Base-by-base conservation (phyloP, 495 filamentous ascomycete species). In the Xylaria sp. region DNA sequence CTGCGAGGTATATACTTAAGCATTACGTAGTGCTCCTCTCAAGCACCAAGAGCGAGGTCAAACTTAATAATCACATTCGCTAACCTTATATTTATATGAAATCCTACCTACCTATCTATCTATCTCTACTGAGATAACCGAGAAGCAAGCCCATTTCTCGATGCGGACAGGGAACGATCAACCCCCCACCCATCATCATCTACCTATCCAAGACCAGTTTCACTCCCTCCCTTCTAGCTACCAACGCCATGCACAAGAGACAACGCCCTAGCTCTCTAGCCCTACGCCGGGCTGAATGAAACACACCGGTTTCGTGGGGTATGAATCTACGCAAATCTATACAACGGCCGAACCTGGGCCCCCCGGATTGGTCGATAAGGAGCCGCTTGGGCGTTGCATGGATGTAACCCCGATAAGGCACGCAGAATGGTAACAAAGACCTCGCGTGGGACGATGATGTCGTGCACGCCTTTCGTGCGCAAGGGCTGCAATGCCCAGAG, bases 321-420 rank as follows among this genome's bases (percentile, higher is more conserved):
- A n/a, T 24, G 35, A 31, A 31, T 19, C 35, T 41, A n/a, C n/a
- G 35, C 2, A 7, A 43, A 41, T 62, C 24, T 55, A n/a, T n/a
- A n/a, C n/a, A 5, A 9, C n/a, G 5, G 12, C 19, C 14, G 26
- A n/a, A n/a, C n/a, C n/a, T 50, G 11, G 29, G n/a, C 64, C 1
- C 0, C 48, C 64, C 1, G 46, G 64, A 67, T 67, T 67, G 64
- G 64, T 67, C 64, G 64, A 67, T 67, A 67, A 67, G 64, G 9
- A 21, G n/a, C 46, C 48, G 35, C n/a, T 55, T 40, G 5, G 64
- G 14, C 12, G 64, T 53, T 35, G 64, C 64, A 67, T 67, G n/a
- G 24, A 50, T 67, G 64, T 35, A 41, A 67, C 64, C 64, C 48
- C 21, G 64, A 67, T 67, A 55, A 55, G 64, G 48, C 48, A 40